A percentile compares a stretch with the other conserved stretches of the same genome.
Evolutionary conservation across 805 yeast species (phyloP).

Genomic region (Starmerella sp.): DNA sequence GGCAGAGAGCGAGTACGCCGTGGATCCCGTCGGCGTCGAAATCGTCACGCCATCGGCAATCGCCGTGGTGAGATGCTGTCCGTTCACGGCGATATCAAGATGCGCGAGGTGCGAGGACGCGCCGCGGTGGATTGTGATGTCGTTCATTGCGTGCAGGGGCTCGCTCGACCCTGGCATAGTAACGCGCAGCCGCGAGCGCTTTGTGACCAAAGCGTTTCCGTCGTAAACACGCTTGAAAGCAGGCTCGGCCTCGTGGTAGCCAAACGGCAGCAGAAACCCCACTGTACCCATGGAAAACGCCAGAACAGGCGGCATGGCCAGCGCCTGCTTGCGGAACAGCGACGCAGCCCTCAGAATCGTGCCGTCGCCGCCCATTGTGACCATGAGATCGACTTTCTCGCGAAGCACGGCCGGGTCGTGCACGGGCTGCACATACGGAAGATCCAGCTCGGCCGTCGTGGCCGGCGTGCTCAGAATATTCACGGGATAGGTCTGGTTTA

Average conservation of each 20-base stretch:
- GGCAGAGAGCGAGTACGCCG: constrained; percentile 78
- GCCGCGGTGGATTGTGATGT: constrained; percentile 78
- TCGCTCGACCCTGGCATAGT: constrained; percentile 16
- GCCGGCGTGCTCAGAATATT: constrained; percentile 70
- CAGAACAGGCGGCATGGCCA: constrained; percentile 74
- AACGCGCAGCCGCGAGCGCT: constrained; percentile 50
- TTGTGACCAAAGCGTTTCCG: constrained; percentile 59
- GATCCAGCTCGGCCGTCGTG: constrained; percentile 55
- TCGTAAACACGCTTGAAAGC: constrained; percentile 58
- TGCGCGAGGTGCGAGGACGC: constrained; percentile 74
- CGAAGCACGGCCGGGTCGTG: constrained; percentile 43
- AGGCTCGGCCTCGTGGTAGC: constrained; percentile 46
- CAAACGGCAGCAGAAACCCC: constrained; percentile 83
- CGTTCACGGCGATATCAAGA: constrained; percentile 75
- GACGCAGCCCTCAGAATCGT: constrained; percentile 79
- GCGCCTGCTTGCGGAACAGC: constrained; percentile 45
- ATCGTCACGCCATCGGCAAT: constrained; percentile 83
- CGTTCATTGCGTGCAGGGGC: constrained; percentile 78
- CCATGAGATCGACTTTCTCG: constrained; percentile 62
- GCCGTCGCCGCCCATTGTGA: constrained; percentile 95
- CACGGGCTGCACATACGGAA: constrained; percentile 25
- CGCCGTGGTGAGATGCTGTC: constrained; percentile 73
- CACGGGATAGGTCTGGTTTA: constrained; percentile 49
- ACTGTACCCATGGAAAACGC: constrained; percentile 84
- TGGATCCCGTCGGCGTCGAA: constrained; percentile 89